Evolutionary conservation across 1,284 basidiomycete genomes (phyloP).

Genomic region (Ganoderma sinense): DNA sequence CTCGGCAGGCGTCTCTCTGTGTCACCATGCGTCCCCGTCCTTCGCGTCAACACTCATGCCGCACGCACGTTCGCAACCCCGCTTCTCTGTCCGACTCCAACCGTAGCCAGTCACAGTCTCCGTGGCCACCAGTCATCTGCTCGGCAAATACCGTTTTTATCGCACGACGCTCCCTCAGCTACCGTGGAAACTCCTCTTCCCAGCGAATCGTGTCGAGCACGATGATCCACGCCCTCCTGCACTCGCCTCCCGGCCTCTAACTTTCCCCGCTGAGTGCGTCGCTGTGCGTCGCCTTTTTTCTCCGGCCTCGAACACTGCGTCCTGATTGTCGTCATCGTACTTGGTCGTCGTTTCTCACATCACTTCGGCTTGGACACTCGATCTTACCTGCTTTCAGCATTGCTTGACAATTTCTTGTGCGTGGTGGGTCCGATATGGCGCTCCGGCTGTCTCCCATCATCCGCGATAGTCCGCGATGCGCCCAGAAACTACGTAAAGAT

Average conservation of each 20-base stretch:
- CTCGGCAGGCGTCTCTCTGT: not conserved
- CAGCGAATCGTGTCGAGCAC: constrained; percentile 34
- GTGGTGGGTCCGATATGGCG: constrained; percentile 22
- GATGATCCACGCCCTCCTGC: constrained; percentile 20
- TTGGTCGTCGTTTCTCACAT: not conserved
- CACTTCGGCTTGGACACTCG: not conserved
- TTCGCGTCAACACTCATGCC: constrained; percentile 16
- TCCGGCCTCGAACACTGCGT: not conserved
- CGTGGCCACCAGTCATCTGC: constrained; percentile 25
- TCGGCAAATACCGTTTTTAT: constrained; percentile 24
- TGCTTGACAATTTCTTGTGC: not conserved
- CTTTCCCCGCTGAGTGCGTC: not conserved
- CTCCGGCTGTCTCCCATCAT: constrained; percentile 5
- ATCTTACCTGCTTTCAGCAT: constrained; percentile 13
- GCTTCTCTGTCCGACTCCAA: constrained; percentile 22
- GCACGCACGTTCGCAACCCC: constrained; percentile 34
- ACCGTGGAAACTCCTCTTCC: constrained; percentile 21
- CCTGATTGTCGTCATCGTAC: not conserved
- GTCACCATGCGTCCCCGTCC: constrained; percentile 8
- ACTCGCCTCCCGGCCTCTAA: not conserved
- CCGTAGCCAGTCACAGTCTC: constrained; percentile 12
- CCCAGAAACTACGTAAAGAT: constrained; percentile 26
- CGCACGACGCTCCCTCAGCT: constrained; percentile 23
- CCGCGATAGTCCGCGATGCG: constrained; percentile 11
- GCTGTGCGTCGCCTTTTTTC: not conserved